Base-by-base conservation (phyloP, 352 stramenopile species). In the Globisporangium rhizosaccharum region DNA sequence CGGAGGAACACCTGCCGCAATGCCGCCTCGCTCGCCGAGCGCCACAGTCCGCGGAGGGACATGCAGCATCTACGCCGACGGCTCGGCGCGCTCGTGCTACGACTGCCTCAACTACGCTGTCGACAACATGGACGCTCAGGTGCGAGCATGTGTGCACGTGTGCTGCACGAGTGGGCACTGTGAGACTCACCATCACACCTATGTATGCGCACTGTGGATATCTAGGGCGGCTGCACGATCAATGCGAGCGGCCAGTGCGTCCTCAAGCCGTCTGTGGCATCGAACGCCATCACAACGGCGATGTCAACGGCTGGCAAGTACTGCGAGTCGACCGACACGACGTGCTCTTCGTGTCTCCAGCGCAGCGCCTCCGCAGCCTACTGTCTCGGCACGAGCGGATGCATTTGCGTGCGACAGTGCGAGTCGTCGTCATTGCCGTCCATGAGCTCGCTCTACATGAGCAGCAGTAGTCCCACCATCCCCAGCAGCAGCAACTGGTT, bases 31-130 rank as follows among this genome's bases (percentile, higher is more conserved):
- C 7, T 39, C 33, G 33, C 11, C 33, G 33, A 39, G 33, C 33
- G 33, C 33, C 10, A 8, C 33, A 39, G 33, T 39, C 33, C 33
- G 5, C 33, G 33, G 33, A 39, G 33, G 10, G 6, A 12, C 72
- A 30, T 92, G 82, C 65, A 79, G 71, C 58, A 87, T 83, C 65
- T 85, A 88, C 68, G 57, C 61, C 14, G 51, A 69, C n/a, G 48
- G 76, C 11, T 59, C 82, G 58, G 77, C 82, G 33, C 77, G 82
- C 41, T 76, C 68, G 0, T 92, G 82, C 57, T 86, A 81, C 61
- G 79, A 90, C 67, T 92, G 82, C 66, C 64, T 92, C 30, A 89
- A 90, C 60, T 53, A 59, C 42, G 56, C 64, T 33, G 56, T 88
- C 7, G 46, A 59, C 8, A 61, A 2, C 12, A 61, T 0, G 67